Percentiles rank a stretch among this genome's conserved stretches.
Conservation (phyloP, 495 filamentous ascomycete species). For the Talaromyces stipitatus region DNA sequence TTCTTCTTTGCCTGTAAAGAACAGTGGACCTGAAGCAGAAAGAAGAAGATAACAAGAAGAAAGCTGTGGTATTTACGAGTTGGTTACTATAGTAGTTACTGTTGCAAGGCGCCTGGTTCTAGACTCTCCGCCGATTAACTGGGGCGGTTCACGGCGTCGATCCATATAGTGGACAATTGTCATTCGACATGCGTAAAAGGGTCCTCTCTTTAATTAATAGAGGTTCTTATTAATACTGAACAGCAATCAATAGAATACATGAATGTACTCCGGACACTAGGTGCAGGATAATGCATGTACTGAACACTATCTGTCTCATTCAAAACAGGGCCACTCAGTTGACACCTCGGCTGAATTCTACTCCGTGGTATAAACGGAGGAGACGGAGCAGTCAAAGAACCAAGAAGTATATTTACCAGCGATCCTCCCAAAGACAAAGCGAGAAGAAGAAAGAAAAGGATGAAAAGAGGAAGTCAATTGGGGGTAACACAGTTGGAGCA, state of each 20-base stretch:
- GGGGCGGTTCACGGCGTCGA: background rate
- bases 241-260: background rate
- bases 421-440: constrained; percentile 3
- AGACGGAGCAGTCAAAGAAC: background rate
- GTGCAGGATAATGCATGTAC: background rate
- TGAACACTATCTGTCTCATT: background rate
- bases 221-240: background rate
- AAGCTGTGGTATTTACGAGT: background rate
- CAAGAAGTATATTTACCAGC: too few relatives aligned
- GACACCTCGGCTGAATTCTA: background rate
- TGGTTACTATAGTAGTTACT: too few relatives aligned
- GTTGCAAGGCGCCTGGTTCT: too few relatives aligned
- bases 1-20: too few relatives aligned
- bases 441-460: background rate
- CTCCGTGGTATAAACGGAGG: background rate
- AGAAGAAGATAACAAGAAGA: background rate
- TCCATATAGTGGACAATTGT: background rate
- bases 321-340: background rate
- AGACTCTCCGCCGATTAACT: background rate
- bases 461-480: background rate
- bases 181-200: too few relatives aligned
- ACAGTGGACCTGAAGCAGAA: background rate
- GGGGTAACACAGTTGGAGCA: background rate
- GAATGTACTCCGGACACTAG: background rate
- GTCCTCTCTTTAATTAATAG: background rate